Percentiles rank a stretch among this genome's conserved stretches.
These are phyloP conservation scores for Coprinopsis sp. DNA, from an alignment of 768 basidiomycete species.

Conservation along the genomic window DNA sequence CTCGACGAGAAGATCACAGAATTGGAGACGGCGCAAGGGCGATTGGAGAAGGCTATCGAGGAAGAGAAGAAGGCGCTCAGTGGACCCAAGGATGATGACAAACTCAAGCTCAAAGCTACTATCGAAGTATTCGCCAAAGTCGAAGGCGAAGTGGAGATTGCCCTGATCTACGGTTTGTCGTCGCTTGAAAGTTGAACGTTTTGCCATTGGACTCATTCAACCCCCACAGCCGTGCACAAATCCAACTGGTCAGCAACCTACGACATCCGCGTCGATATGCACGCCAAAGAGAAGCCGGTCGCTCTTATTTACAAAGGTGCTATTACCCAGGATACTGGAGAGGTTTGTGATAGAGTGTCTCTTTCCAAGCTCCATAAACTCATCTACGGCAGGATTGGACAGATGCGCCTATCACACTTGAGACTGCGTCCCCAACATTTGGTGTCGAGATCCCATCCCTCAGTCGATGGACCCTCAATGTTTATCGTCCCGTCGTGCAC, in stretches of 20 bases:
- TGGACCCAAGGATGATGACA: constrained; percentile 16
- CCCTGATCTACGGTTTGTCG: constrained; percentile 2
- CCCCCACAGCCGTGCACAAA: constrained; percentile 26
- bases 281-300: constrained; percentile 34
- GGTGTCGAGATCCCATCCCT: constrained; percentile 34
- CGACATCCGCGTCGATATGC: constrained; percentile 40
- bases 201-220: background rate
- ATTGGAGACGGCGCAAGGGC: constrained; percentile 22
- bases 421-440: constrained; percentile 40
- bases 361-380: background rate
- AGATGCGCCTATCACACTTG: constrained; percentile 37
- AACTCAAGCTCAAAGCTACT: constrained; percentile 25
- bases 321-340: constrained; percentile 39
- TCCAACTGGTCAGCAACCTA: constrained; percentile 38
- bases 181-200: background rate
- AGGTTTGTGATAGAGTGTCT: constrained; percentile 23
- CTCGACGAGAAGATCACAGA: constrained; percentile 28
- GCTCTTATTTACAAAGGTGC: constrained; percentile 36
- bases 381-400: constrained; percentile 32
- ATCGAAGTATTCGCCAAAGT: constrained; percentile 34
- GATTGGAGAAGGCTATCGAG: constrained; percentile 20
- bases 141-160: constrained; percentile 34
- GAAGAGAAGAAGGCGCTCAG: constrained; percentile 18
- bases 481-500: constrained; percentile 2
- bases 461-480: constrained; percentile 32